phyloP scores from a whole-genome alignment of 1,284 basidiomycete species.

The Rhodofomes roseus region DNA sequence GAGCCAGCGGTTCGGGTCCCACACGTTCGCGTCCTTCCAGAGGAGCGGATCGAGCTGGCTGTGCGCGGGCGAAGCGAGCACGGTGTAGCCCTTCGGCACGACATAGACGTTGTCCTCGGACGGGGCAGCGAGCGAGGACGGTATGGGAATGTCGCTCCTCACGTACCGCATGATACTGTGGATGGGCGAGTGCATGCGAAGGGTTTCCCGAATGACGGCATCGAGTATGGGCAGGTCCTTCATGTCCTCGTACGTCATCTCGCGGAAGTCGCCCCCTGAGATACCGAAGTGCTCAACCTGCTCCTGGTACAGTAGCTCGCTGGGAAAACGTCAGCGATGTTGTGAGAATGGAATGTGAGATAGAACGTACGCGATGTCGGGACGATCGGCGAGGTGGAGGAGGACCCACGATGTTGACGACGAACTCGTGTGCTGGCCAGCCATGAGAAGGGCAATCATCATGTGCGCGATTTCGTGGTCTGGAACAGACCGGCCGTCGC shows the following conservation, averaged over 20 bases:
- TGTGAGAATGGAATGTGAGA: slow-evolving; percentile 1
- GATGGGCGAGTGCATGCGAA: slow-evolving; percentile 90
- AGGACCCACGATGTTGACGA: slow-evolving; percentile 92
- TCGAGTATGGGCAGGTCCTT: slow-evolving; percentile 83
- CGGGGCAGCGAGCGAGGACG: slow-evolving; percentile 76
- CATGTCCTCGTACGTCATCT: slow-evolving; percentile 86
- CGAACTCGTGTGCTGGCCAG: slow-evolving; percentile 97
- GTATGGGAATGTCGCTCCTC: slow-evolving; percentile 81
- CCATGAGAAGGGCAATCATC: slow-evolving; percentile 95
- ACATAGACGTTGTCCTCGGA: slow-evolving; percentile 74
- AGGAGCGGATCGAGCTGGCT: slow-evolving; percentile 84
- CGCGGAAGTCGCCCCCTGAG: slow-evolving; percentile 76
- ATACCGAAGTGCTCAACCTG: slow-evolving; percentile 83
- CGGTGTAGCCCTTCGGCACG: slow-evolving; percentile 89
- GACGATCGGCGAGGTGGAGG: slow-evolving; percentile 82
- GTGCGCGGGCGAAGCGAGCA: slow-evolving; percentile 88
- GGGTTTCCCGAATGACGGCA: slow-evolving; percentile 89
- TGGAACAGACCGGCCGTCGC: slow-evolving; percentile 73
- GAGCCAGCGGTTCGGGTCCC: slow-evolving; percentile 86
- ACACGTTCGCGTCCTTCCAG: slow-evolving; percentile 75
- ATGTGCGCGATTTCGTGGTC: slow-evolving; percentile 97
- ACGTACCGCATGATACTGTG: slow-evolving; percentile 92
- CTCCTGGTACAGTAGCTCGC: slow-evolving; percentile 82
- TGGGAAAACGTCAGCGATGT: slow-evolving; percentile 24
- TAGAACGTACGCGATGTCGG: slow-evolving; percentile 67